These are phyloP conservation scores for Ceratobasidium sp. DNA, from an alignment of 1,284 basidiomycete species.

Conservation along the genomic window DNA sequence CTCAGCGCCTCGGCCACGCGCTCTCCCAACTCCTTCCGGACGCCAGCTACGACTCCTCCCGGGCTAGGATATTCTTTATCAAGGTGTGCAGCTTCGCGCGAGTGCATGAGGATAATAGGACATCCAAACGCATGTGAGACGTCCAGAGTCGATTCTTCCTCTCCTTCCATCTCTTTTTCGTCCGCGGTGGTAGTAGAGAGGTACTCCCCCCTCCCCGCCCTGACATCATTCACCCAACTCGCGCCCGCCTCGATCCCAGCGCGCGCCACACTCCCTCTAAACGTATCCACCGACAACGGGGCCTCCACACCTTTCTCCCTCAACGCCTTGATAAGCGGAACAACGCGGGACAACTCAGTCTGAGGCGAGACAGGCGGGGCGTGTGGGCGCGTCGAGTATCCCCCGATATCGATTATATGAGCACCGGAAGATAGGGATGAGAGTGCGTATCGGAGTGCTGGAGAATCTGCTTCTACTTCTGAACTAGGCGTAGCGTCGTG, in stretches of 20 bases:
- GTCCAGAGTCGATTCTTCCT: slow-evolving; percentile 69
- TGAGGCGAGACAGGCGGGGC: slow-evolving; percentile 75
- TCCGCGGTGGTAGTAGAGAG: neutral
- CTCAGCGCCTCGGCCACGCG: slow-evolving; percentile 79
- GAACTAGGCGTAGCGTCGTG: slow-evolving; percentile 38
- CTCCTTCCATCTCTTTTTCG: slow-evolving; percentile 49
- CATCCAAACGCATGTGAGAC: slow-evolving; percentile 71
- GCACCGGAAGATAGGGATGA: slow-evolving; percentile 69
- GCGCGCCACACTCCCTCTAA: slow-evolving; percentile 85
- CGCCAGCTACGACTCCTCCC: slow-evolving; percentile 73
- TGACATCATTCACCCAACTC: slow-evolving; percentile 95
- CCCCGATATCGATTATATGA: slow-evolving; percentile 92
- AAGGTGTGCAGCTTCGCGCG: slow-evolving; percentile 80
- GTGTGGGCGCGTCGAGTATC: slow-evolving; percentile 90
- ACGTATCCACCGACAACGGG: slow-evolving; percentile 93
- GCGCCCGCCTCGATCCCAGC: slow-evolving; percentile 86
- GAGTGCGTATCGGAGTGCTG: slow-evolving; percentile 66
- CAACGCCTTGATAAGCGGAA: slow-evolving; percentile 74
- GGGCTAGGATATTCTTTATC: slow-evolving; percentile 73
- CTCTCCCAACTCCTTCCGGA: slow-evolving; percentile 79
- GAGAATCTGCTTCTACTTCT: slow-evolving; percentile 55
- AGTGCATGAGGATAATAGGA: slow-evolving; percentile 93
- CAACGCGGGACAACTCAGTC: slow-evolving; percentile 83
- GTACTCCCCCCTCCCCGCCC: slow-evolving; percentile 76
- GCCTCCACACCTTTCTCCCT: slow-evolving; percentile 56